These are phyloP conservation scores for Fonsecaea erecta DNA, from an alignment of 2,329 filamentous ascomycete genomes.

Conservation along the genomic window DNA sequence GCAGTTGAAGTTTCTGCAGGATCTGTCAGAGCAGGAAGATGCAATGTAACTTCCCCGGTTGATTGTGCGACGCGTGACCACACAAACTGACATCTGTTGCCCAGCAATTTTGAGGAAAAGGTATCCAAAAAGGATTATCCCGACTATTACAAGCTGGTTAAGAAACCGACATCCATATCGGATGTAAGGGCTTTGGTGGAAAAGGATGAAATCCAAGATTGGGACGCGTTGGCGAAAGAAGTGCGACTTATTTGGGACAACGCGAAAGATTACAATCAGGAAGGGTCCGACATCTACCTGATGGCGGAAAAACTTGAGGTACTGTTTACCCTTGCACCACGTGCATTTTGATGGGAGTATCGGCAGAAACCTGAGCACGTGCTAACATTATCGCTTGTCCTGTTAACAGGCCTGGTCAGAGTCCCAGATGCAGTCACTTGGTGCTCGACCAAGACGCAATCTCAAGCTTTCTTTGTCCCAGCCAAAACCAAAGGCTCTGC, in stretches of 20 bases:
- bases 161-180: slow-evolving; percentile 77
- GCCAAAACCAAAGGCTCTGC: slow-evolving; percentile 57
- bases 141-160: slow-evolving; percentile 86
- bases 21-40: slow-evolving; percentile 29
- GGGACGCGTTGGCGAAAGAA: slow-evolving; percentile 80
- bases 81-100: slow-evolving; percentile 34
- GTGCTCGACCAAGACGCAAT: slow-evolving; percentile 74
- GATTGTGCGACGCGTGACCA: background rate
- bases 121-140: slow-evolving; percentile 57
- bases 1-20: slow-evolving; percentile 32
- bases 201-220: slow-evolving; percentile 76
- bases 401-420: slow-evolving; percentile 45
- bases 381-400: slow-evolving; percentile 1
- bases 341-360: slow-evolving; percentile 11
- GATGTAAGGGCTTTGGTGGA: slow-evolving; percentile 77
- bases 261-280: slow-evolving; percentile 87
- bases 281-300: slow-evolving; percentile 80
- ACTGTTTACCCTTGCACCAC: background rate
- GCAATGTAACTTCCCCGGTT: slow-evolving; percentile 23
- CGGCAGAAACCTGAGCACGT: background rate
- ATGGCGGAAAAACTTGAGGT: slow-evolving; percentile 81
- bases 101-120: slow-evolving; percentile 63
- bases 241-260: slow-evolving; percentile 84
- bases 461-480: slow-evolving; percentile 65
- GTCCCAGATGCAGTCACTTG: slow-evolving; percentile 69